Conservation (phyloP, 1,139 yeast species). For the Sporopachydermia cereana region DNA sequence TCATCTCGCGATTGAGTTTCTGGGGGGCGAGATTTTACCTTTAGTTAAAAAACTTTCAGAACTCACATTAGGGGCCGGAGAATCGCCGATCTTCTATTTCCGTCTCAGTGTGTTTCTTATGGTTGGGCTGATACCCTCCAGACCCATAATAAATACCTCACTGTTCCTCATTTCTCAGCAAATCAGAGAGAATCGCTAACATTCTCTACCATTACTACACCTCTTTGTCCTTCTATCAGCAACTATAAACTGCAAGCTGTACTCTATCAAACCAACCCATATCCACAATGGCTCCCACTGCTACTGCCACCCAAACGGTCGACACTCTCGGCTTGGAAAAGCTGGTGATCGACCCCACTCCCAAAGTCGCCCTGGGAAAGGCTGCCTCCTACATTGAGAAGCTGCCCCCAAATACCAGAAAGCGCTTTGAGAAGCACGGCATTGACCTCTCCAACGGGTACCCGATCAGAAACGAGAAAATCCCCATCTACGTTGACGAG, state of each 20-base stretch:
- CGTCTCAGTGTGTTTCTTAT: too few relatives aligned
- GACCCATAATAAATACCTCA: too few relatives aligned
- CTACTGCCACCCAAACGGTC: background rate
- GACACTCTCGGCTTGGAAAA: background rate
- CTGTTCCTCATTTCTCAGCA: background rate
- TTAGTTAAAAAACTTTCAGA: too few relatives aligned
- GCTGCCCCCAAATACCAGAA: conserved; percentile 28
- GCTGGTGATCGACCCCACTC: background rate
- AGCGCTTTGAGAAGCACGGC: conserved; percentile 27
- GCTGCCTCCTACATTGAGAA: conserved; percentile 13
- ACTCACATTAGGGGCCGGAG: too few relatives aligned
- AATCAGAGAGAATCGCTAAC: background rate
- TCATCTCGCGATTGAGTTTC: too few relatives aligned
- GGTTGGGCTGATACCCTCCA: too few relatives aligned
- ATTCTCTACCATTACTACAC: background rate
- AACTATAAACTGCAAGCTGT: background rate
- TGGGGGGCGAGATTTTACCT: too few relatives aligned
- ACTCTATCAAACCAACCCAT: background rate
- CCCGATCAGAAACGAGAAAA: conserved; percentile 29
- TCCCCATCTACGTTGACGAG: conserved; percentile 43
- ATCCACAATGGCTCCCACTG: background rate
- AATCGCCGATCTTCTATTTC: too few relatives aligned
- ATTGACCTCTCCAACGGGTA: conserved; percentile 34
- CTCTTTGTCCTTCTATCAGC: background rate
- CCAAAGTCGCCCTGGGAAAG: conserved; percentile 4